Conservation (phyloP, 441 rosid genomes). For the Aleurites moluccanus region DNA sequence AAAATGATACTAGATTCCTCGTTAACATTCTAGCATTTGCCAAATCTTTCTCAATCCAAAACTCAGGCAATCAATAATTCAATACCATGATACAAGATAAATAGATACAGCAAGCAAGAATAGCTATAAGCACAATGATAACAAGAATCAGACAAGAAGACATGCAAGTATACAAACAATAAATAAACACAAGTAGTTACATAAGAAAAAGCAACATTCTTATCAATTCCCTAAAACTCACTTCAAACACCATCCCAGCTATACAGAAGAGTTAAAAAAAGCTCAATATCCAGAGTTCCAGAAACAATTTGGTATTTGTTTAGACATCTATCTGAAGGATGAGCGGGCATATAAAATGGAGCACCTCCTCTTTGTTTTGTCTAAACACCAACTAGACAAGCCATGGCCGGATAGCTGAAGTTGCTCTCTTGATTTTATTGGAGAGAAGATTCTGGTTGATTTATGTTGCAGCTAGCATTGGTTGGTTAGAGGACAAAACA, state of each 20-base stretch:
- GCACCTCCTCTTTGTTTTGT: neutral
- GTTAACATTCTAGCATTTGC: no score
- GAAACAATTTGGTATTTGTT: neutral
- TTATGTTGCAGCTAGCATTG: slow-evolving; percentile 8
- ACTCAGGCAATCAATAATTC: neutral
- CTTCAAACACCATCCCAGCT: slow-evolving; percentile 17
- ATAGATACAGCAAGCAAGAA: neutral
- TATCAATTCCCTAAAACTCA: slow-evolving; percentile 19
- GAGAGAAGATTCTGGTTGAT: neutral
- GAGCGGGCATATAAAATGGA: no score
- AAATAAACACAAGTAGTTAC: neutral
- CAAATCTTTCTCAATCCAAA: neutral
- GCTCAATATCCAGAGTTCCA: neutral
- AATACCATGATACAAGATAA: neutral
- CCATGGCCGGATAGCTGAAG: neutral
- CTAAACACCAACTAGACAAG: neutral
- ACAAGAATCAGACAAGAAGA: neutral
- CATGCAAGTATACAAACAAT: neutral
- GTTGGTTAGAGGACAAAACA: slow-evolving; percentile 24
- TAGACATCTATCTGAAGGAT: neutral
- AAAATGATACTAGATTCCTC: no score
- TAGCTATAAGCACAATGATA: neutral
- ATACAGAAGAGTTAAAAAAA: slow-evolving; percentile 15
- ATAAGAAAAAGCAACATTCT: neutral
- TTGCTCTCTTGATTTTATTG: neutral